Evolutionary conservation across 768 basidiomycete genomes (phyloP).

Genomic region (Candolleomyces eurysporus): DNA sequence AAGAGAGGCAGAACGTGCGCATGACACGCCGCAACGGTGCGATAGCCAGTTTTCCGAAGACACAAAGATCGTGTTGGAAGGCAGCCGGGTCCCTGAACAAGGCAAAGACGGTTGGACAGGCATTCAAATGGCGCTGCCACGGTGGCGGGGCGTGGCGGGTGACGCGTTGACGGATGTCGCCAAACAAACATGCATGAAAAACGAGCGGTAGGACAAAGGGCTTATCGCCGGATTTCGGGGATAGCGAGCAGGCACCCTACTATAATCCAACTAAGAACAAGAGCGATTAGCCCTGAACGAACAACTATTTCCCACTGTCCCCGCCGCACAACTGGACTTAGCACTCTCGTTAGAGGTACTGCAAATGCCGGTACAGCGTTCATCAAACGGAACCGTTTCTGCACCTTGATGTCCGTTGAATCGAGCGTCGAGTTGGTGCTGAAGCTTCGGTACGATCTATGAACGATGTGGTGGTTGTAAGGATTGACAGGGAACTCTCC

Average conservation of each 20-base stretch:
- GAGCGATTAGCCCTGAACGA: conserved; percentile 49
- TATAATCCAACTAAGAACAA: conserved; percentile 41
- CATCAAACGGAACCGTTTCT: conserved; percentile 42
- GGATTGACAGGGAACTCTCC: conserved; percentile 4
- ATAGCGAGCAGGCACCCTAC: conserved; percentile 42
- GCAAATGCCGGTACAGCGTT: conserved; percentile 69
- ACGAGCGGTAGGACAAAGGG: background rate
- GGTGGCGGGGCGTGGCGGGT: too few species aligned
- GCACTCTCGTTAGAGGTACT: conserved; percentile 63
- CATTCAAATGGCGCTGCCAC: too few species aligned
- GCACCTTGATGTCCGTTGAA: conserved; percentile 18
- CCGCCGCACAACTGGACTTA: conserved; percentile 69
- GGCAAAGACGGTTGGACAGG: too few species aligned
- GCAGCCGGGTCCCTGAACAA: too few species aligned
- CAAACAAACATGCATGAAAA: background rate
- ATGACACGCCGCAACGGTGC: too few species aligned
- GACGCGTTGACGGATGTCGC: too few species aligned
- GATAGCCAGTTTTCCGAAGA: too few species aligned
- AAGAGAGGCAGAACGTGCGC: too few species aligned
- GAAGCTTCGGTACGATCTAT: conserved; percentile 4
- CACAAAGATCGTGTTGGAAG: too few species aligned
- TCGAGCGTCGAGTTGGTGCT: conserved; percentile 13
- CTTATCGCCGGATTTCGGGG: conserved; percentile 23
- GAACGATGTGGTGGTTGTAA: conserved; percentile 6
- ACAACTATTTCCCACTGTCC: conserved; percentile 86